These are phyloP conservation scores for Phaeolepiota aurea DNA, from an alignment of 768 basidiomycete genomes.

Conservation along the genomic window DNA sequence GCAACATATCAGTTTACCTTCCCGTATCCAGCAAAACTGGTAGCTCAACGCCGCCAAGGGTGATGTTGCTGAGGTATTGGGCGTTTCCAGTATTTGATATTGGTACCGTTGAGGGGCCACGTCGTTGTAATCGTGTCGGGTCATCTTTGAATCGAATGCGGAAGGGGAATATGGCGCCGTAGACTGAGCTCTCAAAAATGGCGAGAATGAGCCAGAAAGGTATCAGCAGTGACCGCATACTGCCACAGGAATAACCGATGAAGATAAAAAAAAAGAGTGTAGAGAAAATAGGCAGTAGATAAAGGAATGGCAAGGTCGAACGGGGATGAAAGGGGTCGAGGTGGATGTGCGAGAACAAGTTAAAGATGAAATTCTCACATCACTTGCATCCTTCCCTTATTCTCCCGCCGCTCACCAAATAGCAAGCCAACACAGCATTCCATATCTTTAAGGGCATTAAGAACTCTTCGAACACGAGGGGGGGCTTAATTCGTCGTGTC, in stretches of 20 bases:
- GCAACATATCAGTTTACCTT: constrained; percentile 35
- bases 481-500: too few species aligned
- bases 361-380: too few species aligned
- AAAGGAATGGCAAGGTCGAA: too few species aligned
- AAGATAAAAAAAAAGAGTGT: constrained; percentile 10
- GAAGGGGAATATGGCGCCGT: constrained; percentile 31
- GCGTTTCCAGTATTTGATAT: constrained; percentile 62
- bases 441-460: too few species aligned
- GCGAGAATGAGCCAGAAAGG: constrained; percentile 33
- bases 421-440: too few species aligned
- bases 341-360: too few species aligned
- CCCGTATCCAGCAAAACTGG: constrained; percentile 71
- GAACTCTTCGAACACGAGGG: too few species aligned
- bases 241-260: constrained; percentile 10
- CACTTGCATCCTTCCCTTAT: too few species aligned
- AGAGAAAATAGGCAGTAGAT: constrained; percentile 13
- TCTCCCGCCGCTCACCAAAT: too few species aligned
- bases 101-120: constrained; percentile 25
- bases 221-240: constrained; percentile 33
- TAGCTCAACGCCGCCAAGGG: constrained; percentile 48
- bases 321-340: constrained; percentile 9
- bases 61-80: constrained; percentile 67
- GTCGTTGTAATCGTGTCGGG: constrained; percentile 17
- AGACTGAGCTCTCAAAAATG: constrained; percentile 24
- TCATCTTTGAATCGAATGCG: constrained; percentile 20